Percentiles rank a stretch among this genome's conserved stretches.
Conservation (phyloP, 1,284 basidiomycete species). For the Malassezia sp. region DNA sequence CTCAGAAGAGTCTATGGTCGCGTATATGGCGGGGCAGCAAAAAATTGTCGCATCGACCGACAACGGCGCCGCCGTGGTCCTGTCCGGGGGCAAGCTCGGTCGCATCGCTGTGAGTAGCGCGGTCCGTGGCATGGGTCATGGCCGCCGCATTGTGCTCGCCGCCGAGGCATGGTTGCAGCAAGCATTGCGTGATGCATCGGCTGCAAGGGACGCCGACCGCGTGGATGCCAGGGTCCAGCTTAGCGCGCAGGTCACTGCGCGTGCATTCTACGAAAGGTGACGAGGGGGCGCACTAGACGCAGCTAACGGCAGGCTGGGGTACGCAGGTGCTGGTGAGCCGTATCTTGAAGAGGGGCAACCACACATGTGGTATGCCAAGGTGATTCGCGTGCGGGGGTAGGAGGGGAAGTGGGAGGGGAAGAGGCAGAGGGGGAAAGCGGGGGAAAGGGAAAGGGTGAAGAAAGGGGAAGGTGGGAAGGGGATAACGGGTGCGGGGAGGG, state of each 20-base stretch:
- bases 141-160: slow-evolving; percentile 1
- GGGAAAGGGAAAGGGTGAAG: no score
- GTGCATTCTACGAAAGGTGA: slow-evolving; percentile 11
- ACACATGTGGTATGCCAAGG: slow-evolving; percentile 8
- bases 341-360: slow-evolving; percentile 15
- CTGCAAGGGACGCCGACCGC: not conserved
- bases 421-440: no score
- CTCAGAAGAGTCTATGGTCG: not conserved
- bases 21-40: not conserved
- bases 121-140: slow-evolving; percentile 7
- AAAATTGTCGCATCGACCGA: not conserved
- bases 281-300: no score
- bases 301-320: not conserved
- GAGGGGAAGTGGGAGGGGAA: no score
- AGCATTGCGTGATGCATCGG: not conserved
- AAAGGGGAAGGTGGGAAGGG: no score
- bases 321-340: not conserved
- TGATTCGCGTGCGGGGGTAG: not conserved
- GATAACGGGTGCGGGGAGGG: no score
- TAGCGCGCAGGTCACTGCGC: slow-evolving; percentile 5
- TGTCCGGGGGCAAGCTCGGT: slow-evolving; percentile 14
- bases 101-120: slow-evolving; percentile 3
- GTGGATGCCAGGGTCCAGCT: slow-evolving; percentile 4
- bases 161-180: slow-evolving; percentile 10
- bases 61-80: not conserved